Percentiles rank a stretch among this genome's conserved stretches.
These are phyloP conservation scores for Pelargonium nanum DNA, from an alignment of 345 rosid genomes.

Conservation along the genomic window DNA sequence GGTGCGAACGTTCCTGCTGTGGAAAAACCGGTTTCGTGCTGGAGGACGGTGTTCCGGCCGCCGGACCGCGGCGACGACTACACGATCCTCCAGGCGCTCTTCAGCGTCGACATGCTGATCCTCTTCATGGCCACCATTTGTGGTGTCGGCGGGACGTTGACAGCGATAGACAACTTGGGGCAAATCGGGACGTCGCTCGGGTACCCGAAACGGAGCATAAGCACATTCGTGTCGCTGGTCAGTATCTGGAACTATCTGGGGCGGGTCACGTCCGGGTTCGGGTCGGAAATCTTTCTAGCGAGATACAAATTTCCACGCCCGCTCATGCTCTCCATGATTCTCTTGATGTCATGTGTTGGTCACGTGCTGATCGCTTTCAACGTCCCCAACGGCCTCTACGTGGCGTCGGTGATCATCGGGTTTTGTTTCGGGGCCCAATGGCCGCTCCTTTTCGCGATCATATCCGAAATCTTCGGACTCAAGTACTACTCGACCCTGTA, in stretches of 20 bases:
- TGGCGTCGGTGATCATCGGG: slow-evolving; percentile 44
- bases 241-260: slow-evolving; percentile 64
- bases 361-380: slow-evolving; percentile 42
- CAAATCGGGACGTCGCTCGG: slow-evolving; percentile 51
- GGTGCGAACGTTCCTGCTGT: too few species aligned
- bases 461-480: slow-evolving; percentile 54
- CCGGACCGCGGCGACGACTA: slow-evolving; percentile 55
- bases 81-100: slow-evolving; percentile 51
- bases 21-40: slow-evolving; percentile 28
- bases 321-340: slow-evolving; percentile 29
- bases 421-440: slow-evolving; percentile 55
- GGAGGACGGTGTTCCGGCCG: slow-evolving; percentile 35
- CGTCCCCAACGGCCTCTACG: slow-evolving; percentile 31
- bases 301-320: slow-evolving; percentile 46
- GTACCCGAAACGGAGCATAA: slow-evolving; percentile 35
- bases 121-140: slow-evolving; percentile 48
- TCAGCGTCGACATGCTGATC: slow-evolving; percentile 44
- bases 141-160: slow-evolving; percentile 50
- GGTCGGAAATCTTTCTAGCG: slow-evolving; percentile 33
- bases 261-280: slow-evolving; percentile 42
- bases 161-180: slow-evolving; percentile 55
- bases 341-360: slow-evolving; percentile 38
- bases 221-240: slow-evolving; percentile 47
- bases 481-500: slow-evolving; percentile 53
- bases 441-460: slow-evolving; percentile 50